Base-by-base conservation (phyloP, 768 basidiomycete species). In the Leccinum truebloodii region DNA sequence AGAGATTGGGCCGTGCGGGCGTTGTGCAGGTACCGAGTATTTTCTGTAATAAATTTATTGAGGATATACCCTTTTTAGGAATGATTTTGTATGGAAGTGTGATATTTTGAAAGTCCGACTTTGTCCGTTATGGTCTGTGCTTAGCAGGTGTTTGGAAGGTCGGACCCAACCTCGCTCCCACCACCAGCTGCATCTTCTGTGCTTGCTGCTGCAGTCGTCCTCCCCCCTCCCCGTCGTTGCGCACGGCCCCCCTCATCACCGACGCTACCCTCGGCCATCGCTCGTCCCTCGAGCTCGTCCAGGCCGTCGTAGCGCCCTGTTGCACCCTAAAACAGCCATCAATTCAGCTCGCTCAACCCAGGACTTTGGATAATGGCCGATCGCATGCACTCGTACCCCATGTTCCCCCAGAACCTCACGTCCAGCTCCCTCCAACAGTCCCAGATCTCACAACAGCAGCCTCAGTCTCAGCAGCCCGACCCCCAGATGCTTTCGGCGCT, bases 341-440 rank as follows among this genome's bases (percentile, higher is more conserved):
- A 61, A 61, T 70, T 65, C 63, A 66, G 69, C 58, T 61, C 58
- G 64, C 58, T 56, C 66, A 62, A 63, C 68, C 63, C 60, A 69
- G 63, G 60, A 61, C 63, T 65, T 64, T 72, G 76, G 76, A 77
- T 76, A 74, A 86, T 86, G 86, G 84, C 86, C 71, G 85, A 88
- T 82, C 84, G 82, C 73, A 70, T 79, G 55, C 69, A 79, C 67
- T 80, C 78, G 73, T 86, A 85, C 72, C 63, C 78, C 66, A 83
- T 87, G 81, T 74, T 83, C 50, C 73, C 83, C 60, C 73, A 70
- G 66, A 79, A 75, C 72, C 82, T 85, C 73, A 77, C 76, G 59
- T 73, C 77, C 58, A 75, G 64, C 59, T 71, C 82, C 66, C 75
- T 79, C 34, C 75, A 74, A 37, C 76, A 78, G 57, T 72, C 78